These are phyloP conservation scores for Globisporangium echinulatum DNA, from an alignment of 352 stramenopile genomes.

Conservation along the genomic window DNA sequence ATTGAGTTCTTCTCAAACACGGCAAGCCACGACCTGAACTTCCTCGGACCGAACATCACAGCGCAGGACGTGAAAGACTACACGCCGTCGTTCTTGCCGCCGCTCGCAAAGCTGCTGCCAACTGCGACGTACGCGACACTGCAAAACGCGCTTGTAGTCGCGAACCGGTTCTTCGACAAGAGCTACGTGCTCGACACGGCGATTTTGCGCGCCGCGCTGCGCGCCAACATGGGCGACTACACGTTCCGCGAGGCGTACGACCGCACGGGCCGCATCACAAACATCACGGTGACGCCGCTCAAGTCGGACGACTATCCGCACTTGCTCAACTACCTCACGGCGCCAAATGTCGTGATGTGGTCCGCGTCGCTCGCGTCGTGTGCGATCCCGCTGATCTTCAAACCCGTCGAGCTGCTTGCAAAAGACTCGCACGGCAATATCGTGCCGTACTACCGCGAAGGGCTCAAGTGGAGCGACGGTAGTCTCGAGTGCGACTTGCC, in stretches of 20 bases:
- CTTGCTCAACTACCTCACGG: conserved; percentile 98
- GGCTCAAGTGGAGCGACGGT: conserved; percentile 93
- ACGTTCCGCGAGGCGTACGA: conserved; percentile 98
- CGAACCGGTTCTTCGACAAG: conserved; percentile 64
- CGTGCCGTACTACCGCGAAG: conserved; percentile 75
- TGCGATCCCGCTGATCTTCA: conserved; percentile 93
- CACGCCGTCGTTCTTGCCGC: conserved; percentile 42
- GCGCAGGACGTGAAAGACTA: conserved; percentile 51
- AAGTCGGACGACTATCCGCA: conserved; percentile 91
- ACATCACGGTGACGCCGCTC: conserved; percentile 96
- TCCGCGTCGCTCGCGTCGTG: conserved; percentile 93
- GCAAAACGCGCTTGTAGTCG: conserved; percentile 47
- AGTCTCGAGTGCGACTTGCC: conserved; percentile 92
- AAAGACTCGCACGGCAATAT: conserved; percentile 89
- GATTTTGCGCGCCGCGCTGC: conserved; percentile 60
- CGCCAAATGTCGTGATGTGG: conserved; percentile 98
- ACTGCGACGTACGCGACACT: conserved; percentile 28
- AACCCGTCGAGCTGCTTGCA: conserved; percentile 91
- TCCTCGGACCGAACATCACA: conserved; percentile 64
- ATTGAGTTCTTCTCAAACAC: conserved; percentile 41
- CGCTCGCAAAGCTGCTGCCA: conserved; percentile 41
- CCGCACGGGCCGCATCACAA: conserved; percentile 96
- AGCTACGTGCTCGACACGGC: conserved; percentile 65
- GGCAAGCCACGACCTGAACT: conserved; percentile 41
- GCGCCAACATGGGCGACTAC: conserved; percentile 93